Base-by-base conservation (phyloP, 2,329 filamentous ascomycete species). In the Botrytis paeoniae region DNA sequence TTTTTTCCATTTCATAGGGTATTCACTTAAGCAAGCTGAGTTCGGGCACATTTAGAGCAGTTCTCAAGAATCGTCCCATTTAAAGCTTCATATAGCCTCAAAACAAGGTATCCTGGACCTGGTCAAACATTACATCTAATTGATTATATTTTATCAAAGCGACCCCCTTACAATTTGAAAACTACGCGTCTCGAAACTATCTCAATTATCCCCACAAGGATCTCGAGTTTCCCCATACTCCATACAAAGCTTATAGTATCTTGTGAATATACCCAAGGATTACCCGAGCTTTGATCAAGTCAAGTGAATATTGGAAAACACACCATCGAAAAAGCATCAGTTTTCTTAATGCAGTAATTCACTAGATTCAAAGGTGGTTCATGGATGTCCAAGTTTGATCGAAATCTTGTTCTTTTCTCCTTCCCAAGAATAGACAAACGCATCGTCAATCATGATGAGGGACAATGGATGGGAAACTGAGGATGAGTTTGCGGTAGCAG, bases 401-500 rank as follows among this genome's bases (percentile, higher is more conserved):
- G 65, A 69, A n/a, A 18, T 62, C 37, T 62, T 25, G 37, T 57
- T 69, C 65, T 41, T 41, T 43, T 69, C 51, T 41, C 54, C 65
- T 41, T 37, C 29, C 32, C 20, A n/a, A 69, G 35, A n/a, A 57
- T 41, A 57, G 65, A 32, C 65, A 60, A 69, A 41, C 48, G 10
- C 65, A 57, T 60, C 59, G 60, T 22, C 62, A 37, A 39, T 35
- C 76, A 80, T 73, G 63, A 90, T 90, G 87, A 83, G 83, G 29
- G 39, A 72, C 51, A 69, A 68, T 74, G 83, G 82, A 64, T 89
- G 88, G 88, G 87, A 90, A 80, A 91, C 87, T 10, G 89, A 91
- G 74, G 88, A 91, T 78, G 89, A 91, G 81, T 86, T 86, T 76
- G 83, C 85, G 76, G 84, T 84, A 75, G 86, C 87, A 75, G 86